Conservation (phyloP, 1,284 basidiomycete species). For the Trichosporon sp. region DNA sequence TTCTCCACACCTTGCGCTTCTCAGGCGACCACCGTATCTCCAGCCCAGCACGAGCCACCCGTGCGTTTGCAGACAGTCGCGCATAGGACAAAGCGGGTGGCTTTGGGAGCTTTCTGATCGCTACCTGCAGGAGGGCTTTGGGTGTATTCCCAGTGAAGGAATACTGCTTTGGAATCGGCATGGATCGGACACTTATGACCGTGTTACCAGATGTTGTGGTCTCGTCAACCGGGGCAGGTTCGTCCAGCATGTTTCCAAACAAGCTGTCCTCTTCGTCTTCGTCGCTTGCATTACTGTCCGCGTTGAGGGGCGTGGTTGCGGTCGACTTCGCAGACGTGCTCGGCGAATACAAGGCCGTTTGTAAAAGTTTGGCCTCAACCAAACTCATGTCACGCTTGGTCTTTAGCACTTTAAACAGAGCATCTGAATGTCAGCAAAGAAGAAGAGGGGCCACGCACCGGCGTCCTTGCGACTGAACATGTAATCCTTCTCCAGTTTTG, state of each 20-base stretch:
- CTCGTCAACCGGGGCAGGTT: slow-evolving; percentile 59
- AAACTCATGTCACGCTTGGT: slow-evolving; percentile 61
- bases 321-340: too few species aligned
- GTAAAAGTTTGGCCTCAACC: slow-evolving; percentile 60
- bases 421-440: slow-evolving; percentile 56
- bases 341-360: not conserved
- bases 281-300: not conserved
- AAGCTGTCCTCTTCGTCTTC: slow-evolving; percentile 66
- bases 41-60: slow-evolving; percentile 71
- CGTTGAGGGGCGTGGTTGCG: not conserved
- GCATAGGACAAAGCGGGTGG: slow-evolving; percentile 74
- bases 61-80: slow-evolving; percentile 66
- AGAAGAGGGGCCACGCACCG: slow-evolving; percentile 39
- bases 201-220: slow-evolving; percentile 57
- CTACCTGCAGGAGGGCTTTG: slow-evolving; percentile 41
- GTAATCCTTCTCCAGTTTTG: slow-evolving; percentile 67
- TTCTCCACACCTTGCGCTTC: slow-evolving; percentile 70
- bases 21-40: slow-evolving; percentile 70
- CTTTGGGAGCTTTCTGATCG: slow-evolving; percentile 61
- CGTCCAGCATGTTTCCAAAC: slow-evolving; percentile 75
- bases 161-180: slow-evolving; percentile 79
- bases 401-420: slow-evolving; percentile 64
- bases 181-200: slow-evolving; percentile 68
- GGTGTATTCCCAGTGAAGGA: slow-evolving; percentile 57
- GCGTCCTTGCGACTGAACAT: slow-evolving; percentile 73